These are phyloP conservation scores for Xanthoconium purpureum DNA, from an alignment of 768 basidiomycete genomes.

Conservation along the genomic window DNA sequence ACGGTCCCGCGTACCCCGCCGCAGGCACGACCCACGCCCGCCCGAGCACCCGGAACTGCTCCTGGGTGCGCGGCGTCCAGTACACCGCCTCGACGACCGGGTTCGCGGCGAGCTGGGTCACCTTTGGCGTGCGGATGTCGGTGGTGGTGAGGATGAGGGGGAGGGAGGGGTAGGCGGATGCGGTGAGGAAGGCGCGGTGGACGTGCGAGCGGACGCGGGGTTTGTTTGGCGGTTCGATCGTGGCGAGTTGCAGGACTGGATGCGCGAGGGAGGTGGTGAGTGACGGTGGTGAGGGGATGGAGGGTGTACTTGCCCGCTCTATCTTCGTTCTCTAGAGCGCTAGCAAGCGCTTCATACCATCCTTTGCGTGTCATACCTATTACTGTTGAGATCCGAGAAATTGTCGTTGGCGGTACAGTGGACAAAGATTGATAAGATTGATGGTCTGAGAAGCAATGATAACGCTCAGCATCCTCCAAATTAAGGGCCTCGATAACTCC, in stretches of 20 bases:
- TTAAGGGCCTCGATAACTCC: neutral
- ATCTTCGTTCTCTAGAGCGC: constrained; percentile 38
- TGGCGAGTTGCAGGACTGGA: constrained; percentile 55
- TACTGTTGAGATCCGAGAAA: too few species aligned
- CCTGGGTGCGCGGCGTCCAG: constrained; percentile 65
- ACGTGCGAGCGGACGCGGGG: constrained; percentile 67
- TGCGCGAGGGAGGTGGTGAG: neutral
- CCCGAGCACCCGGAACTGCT: constrained; percentile 74
- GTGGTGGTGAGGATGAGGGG: constrained; percentile 68
- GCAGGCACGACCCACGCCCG: constrained; percentile 53
- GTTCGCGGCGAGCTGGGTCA: constrained; percentile 28
- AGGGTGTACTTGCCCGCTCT: constrained; percentile 30
- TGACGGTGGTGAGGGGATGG: neutral
- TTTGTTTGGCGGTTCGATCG: constrained; percentile 23
- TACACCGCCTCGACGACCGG: constrained; percentile 57
- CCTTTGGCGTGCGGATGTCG: constrained; percentile 71
- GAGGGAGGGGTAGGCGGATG: constrained; percentile 39
- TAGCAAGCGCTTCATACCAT: constrained; percentile 47
- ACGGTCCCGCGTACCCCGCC: constrained; percentile 34
- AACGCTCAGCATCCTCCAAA: too few species aligned
- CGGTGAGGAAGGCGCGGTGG: constrained; percentile 56
- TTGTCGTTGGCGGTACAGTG: neutral
- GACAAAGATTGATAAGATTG: too few species aligned
- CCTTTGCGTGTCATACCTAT: constrained; percentile 25
- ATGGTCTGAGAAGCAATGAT: too few species aligned